These are phyloP conservation scores for Tetrahymena malaccensis DNA, from an alignment of 73 alveolate genomes.

Conservation along the genomic window DNA sequence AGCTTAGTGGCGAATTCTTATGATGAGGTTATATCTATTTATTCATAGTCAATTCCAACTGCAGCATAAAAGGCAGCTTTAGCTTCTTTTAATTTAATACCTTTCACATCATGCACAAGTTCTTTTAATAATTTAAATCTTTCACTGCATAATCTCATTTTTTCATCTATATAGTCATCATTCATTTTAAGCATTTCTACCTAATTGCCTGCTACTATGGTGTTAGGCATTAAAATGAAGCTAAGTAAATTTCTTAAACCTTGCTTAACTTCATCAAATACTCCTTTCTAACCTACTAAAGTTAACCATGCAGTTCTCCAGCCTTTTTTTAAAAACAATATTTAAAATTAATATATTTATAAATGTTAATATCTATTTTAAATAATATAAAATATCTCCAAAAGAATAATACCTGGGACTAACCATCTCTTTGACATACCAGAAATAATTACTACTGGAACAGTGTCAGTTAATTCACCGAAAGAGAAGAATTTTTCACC, in stretches of 20 bases:
- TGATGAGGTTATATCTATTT: slow-evolving; percentile 12
- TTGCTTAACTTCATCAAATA: slow-evolving; percentile 16
- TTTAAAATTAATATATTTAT: background rate
- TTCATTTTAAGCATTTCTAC: slow-evolving; percentile 19
- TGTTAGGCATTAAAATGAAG: slow-evolving; percentile 36
- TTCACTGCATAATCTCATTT: slow-evolving; percentile 13
- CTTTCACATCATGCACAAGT: slow-evolving; percentile 12
- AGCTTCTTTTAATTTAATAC: slow-evolving; percentile 36
- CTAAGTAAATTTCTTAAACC: slow-evolving; percentile 12
- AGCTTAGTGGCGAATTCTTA: slow-evolving; percentile 20
- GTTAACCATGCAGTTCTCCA: slow-evolving; percentile 47
- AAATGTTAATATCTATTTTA: no score
- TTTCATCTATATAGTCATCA: slow-evolving; percentile 5
- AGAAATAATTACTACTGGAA: slow-evolving; percentile 15
- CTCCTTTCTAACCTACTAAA: slow-evolving; percentile 9
- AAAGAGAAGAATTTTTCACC: slow-evolving; percentile 8
- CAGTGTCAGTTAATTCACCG: slow-evolving; percentile 12
- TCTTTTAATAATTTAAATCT: slow-evolving; percentile 11
- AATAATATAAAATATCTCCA: background rate
- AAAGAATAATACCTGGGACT: slow-evolving; percentile 14
- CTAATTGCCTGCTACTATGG: slow-evolving; percentile 11
- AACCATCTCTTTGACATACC: slow-evolving; percentile 38
- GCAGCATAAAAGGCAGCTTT: slow-evolving; percentile 37
- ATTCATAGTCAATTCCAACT: slow-evolving; percentile 2
- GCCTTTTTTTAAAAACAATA: background rate